phyloP scores from a whole-genome alignment of 2,329 filamentous ascomycete species.

The Arthrobotrys entomopaga region DNA sequence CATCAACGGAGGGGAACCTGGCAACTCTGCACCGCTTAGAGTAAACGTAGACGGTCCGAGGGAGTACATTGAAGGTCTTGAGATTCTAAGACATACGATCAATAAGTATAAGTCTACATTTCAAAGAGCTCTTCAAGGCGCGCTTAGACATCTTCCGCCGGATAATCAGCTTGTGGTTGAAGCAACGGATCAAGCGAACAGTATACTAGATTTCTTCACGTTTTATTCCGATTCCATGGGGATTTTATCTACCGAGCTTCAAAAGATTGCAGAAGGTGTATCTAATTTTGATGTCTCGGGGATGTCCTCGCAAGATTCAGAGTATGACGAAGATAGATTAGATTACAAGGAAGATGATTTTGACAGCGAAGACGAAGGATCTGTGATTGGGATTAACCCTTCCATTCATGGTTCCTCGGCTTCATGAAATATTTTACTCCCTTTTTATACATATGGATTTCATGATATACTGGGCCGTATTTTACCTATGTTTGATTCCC shows the following conservation, averaged over 20 bases:
- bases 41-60: conserved; percentile 15
- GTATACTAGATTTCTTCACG: conserved; percentile 1
- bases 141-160: conserved; percentile 20
- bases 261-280: neutral
- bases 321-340: too few relatives aligned
- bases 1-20: neutral
- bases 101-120: neutral
- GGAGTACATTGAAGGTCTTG: conserved; percentile 3
- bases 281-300: neutral
- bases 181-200: neutral
- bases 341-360: too few relatives aligned
- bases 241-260: neutral
- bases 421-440: too few relatives aligned
- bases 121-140: neutral
- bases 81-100: neutral
- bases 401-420: too few relatives aligned
- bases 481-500: too few relatives aligned
- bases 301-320: too few relatives aligned
- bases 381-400: too few relatives aligned
- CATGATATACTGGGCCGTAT: too few relatives aligned
- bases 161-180: neutral
- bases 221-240: conserved; percentile 12
- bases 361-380: too few relatives aligned
- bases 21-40: neutral
- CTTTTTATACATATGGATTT: too few relatives aligned